Evolutionary conservation across 2,329 filamentous ascomycete genomes (phyloP), one percentile per base, ranked within the genome.

Genomic region (Acrocalymma vagum): DNA sequence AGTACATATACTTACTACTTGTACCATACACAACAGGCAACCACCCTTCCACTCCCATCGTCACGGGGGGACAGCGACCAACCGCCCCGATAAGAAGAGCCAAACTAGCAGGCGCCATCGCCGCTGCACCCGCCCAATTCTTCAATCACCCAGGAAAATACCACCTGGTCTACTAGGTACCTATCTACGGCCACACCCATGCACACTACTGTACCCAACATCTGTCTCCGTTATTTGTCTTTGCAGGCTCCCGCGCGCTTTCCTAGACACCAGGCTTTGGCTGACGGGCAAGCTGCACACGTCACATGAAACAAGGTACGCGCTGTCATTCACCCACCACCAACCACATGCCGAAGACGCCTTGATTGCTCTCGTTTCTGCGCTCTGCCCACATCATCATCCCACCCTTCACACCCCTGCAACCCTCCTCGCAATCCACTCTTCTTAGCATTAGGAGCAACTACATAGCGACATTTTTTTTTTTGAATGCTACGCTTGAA

Each of bases 281-380:
- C 23, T 13, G 33, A 27, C 18, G 20, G 36, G 29, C 27, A 37
- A 37, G 30, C 16, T 31, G 28, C 18, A 34, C 52, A 56, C 52
- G 50, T 60, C 56, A 56, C 42, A 38, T 49, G 46, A 46, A 48
- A 56, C 54, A 43, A 21, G 21, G n/a, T 43, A 43, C 50, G 46
- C 52, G 45, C 45, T 48, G 44, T 51, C 45, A 42, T 51, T 33
- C 5, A 21, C 41, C 26, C 29, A 35, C n/a, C 33, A 29, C 26
- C 37, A 32, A 35, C 43, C 44, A 42, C 18, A 23, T 28, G n/a
- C n/a, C n/a, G n/a, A n/a, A 16, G 15, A 42, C 30, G 26, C 26
- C 28, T 22, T 11, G 32, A 9, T 9, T 37, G 13, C 38, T 25
- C n/a, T n/a, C n/a, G n/a, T n/a, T n/a, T n/a, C n/a, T 25, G 9